phyloP scores from a whole-genome alignment of 2,329 filamentous ascomycete genomes.

The Fusarium sp. region DNA sequence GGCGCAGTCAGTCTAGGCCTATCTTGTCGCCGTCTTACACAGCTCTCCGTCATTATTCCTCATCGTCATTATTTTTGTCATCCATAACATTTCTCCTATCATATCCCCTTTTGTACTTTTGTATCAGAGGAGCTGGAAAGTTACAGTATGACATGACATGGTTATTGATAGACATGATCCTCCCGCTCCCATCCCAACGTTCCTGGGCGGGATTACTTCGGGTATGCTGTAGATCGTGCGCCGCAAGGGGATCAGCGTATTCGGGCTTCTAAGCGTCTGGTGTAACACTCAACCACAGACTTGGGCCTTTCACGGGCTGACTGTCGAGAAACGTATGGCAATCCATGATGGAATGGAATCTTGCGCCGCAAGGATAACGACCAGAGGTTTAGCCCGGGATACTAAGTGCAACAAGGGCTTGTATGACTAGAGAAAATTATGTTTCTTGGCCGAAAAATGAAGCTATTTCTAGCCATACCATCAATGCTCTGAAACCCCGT shows the following conservation, averaged over 20 bases:
- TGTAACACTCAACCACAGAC: slow-evolving; percentile 23
- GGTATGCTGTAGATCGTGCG: slow-evolving; percentile 26
- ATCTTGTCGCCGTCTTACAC: slow-evolving; percentile 21
- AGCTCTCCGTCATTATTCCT: slow-evolving; percentile 6
- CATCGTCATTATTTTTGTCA: background rate
- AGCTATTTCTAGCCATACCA: slow-evolving; percentile 2
- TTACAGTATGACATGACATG: background rate
- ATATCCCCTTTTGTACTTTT: slow-evolving; percentile 4
- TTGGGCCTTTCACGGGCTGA: slow-evolving; percentile 23
- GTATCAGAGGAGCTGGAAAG: background rate
- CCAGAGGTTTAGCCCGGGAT: background rate
- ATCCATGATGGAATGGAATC: background rate
- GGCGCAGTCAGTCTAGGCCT: slow-evolving; percentile 18
- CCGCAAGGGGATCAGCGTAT: slow-evolving; percentile 2
- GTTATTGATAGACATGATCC: slow-evolving; percentile 20
- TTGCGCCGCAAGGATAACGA: slow-evolving; percentile 16
- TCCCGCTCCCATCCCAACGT: slow-evolving; percentile 3
- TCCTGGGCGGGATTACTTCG: slow-evolving; percentile 13
- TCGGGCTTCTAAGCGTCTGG: slow-evolving; percentile 17
- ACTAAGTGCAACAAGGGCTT: background rate
- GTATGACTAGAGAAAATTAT: background rate
- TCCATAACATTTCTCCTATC: background rate
- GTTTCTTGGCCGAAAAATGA: slow-evolving; percentile 3
- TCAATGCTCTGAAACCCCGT: background rate
- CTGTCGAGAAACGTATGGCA: slow-evolving; percentile 18